Evolutionary conservation across 176 grass and related monocot species (phyloP), one percentile per base, ranked within the genome.

Genomic region (Carex scoparia): DNA sequence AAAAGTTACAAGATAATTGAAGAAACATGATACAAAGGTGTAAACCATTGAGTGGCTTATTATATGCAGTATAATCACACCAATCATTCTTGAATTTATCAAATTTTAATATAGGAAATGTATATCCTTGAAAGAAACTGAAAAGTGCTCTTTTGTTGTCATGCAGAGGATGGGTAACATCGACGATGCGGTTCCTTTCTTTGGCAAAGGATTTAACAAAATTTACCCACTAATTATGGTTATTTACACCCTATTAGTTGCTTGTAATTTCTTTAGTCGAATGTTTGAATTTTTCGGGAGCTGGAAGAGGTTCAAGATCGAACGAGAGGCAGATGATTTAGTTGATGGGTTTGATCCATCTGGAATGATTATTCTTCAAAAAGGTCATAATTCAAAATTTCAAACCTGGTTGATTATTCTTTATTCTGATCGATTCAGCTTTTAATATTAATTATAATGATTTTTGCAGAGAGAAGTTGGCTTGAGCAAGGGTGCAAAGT

Each of bases 141-240:
- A 84, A n/a, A 8, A 48, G 54, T 70, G 75, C 16, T 87, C 15
- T 73, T 88, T 76, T 90, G 37, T 32, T 84, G 54, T 79, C 61
- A 82, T 87, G 86, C 85, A 99, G 96, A 99, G 96, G 88, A 99
- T 99, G 96, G 96, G 96, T 13, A 99, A 99, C 78, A 95, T 99
- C 53, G 96, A 99, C 78, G 96, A 99, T 16, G 96, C 96, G 1
- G 96, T 99, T 67, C 96, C 96, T 89, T 99, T 99, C 90, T 99
- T 99, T 86, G 96, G 96, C 66, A 99, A 91, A 88, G 93, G 96
- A 42, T 99, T 99, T 85, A 99, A 99, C 88, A 99, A 90, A 88
- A 99, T 99, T 23, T 99, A 99, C 77, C 96, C 96, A 60, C 85
- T 99, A 66, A 94, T 99, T 87, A 99, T 99, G 96, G 96, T 99